phyloP scores from a whole-genome alignment of 2,329 filamentous ascomycete genomes.

The Escovopsis sp. region DNA sequence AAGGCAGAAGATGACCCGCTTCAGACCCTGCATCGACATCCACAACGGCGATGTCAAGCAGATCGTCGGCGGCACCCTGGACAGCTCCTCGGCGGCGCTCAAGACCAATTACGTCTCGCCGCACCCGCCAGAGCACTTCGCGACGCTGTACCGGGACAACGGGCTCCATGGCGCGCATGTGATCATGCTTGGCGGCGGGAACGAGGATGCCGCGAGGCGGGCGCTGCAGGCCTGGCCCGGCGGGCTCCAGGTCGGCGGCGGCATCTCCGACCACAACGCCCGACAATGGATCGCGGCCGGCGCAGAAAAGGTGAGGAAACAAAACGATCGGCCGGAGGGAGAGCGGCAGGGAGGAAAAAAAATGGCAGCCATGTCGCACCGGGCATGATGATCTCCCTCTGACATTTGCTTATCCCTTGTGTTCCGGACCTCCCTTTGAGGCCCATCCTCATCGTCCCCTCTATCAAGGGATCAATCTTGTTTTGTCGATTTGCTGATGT shows the following conservation, averaged over 20 bases:
- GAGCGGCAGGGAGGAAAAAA: too few species aligned
- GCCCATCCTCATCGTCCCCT: too few species aligned
- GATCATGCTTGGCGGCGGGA: constrained; percentile 88
- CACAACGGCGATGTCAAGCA: constrained; percentile 97
- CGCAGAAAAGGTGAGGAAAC: constrained; percentile 80
- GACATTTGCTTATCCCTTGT: too few species aligned
- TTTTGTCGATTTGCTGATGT: not conserved
- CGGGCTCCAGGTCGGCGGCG: constrained; percentile 82
- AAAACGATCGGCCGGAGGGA: too few species aligned
- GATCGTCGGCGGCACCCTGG: constrained; percentile 89
- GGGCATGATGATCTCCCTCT: too few species aligned
- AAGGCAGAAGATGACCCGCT: constrained; percentile 84
- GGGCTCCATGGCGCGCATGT: constrained; percentile 70
- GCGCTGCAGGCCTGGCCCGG: constrained; percentile 65
- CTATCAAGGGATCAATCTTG: too few species aligned
- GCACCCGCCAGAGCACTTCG: constrained; percentile 68
- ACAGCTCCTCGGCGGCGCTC: constrained; percentile 46
- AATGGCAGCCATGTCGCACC: too few species aligned
- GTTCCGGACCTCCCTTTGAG: too few species aligned
- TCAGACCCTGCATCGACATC: constrained; percentile 91
- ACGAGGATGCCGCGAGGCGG: constrained; percentile 63
- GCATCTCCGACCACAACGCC: constrained; percentile 77
- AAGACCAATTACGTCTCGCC: constrained; percentile 89
- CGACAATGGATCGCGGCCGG: constrained; percentile 72
- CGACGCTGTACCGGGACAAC: constrained; percentile 63